A percentile compares a stretch with the other conserved stretches of the same genome.
Evolutionary conservation across 164 flowering plant species (phyloP).

Genomic region (Liquidambar formosana): DNA sequence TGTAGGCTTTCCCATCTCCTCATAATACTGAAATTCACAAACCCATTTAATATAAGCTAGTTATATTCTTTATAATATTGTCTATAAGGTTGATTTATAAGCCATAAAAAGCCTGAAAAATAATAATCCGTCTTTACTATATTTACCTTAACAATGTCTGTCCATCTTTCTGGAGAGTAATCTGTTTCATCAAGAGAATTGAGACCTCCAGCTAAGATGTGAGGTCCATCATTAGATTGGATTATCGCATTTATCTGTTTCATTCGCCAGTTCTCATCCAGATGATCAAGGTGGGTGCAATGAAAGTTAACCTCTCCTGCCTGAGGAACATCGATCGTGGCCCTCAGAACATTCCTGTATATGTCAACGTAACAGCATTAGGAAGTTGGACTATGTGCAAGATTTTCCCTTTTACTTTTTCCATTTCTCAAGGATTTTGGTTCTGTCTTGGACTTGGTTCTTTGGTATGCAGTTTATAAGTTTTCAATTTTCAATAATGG

Average conservation of each 20-base stretch:
- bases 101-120: neutral
- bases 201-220: slow-evolving; percentile 88
- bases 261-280: slow-evolving; percentile 96
- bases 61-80: neutral
- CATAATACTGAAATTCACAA: slow-evolving; percentile 67
- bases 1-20: slow-evolving; percentile 90
- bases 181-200: slow-evolving; percentile 91
- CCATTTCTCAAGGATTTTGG: too few relatives aligned
- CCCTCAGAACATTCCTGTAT: slow-evolving; percentile 85
- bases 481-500: too few relatives aligned
- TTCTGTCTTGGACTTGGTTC: too few relatives aligned
- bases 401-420: neutral
- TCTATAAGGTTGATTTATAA: neutral
- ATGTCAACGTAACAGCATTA: neutral
- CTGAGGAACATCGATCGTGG: slow-evolving; percentile 76
- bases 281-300: slow-evolving; percentile 91
- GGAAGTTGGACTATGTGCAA: neutral
- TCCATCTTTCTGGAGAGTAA: slow-evolving; percentile 88
- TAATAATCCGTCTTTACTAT: neutral
- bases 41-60: neutral
- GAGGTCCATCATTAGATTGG: slow-evolving; percentile 57
- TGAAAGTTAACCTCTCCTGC: slow-evolving; percentile 76
- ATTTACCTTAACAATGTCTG: slow-evolving; percentile 82
- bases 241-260: slow-evolving; percentile 86
- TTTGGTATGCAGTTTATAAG: too few relatives aligned